A percentile compares a stretch with the other conserved stretches of the same genome.
phyloP scores from a whole-genome alignment of 2,329 filamentous ascomycete genomes.

The Ophiostoma perfectum region DNA sequence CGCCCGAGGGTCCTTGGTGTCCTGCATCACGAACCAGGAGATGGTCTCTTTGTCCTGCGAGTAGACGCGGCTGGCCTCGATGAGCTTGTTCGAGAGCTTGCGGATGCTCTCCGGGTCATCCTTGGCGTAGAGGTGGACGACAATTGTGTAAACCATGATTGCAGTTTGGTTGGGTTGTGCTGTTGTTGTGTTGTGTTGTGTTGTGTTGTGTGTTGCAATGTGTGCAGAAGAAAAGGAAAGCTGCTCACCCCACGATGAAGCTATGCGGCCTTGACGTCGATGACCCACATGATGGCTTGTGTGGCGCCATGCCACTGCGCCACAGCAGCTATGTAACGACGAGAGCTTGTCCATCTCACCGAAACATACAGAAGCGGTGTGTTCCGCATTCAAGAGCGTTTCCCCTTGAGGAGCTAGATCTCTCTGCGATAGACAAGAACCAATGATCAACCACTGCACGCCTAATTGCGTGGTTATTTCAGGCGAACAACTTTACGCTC shows the following conservation, averaged over 20 bases:
- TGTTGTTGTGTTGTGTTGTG: not conserved
- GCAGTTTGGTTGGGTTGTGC: not conserved
- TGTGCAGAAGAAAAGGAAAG: not conserved
- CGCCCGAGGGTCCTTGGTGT: constrained; percentile 10
- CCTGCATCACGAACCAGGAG: constrained; percentile 15
- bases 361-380: no score
- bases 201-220: not conserved
- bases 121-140: constrained; percentile 14
- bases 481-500: no score
- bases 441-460: no score
- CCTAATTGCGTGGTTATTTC: no score
- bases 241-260: not conserved
- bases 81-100: constrained; percentile 16
- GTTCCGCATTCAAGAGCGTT: no score
- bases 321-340: not conserved
- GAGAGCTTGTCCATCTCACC: no score
- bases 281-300: not conserved
- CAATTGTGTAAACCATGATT: constrained; percentile 14
- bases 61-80: constrained; percentile 16
- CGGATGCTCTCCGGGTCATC: constrained; percentile 12
- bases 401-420: no score
- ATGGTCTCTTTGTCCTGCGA: constrained; percentile 15
- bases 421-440: no score
- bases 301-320: constrained; percentile 6
- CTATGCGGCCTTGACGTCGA: not conserved